Evolutionary conservation across 305 asterid genomes (phyloP).

Genomic region (Solanum chacoense): DNA sequence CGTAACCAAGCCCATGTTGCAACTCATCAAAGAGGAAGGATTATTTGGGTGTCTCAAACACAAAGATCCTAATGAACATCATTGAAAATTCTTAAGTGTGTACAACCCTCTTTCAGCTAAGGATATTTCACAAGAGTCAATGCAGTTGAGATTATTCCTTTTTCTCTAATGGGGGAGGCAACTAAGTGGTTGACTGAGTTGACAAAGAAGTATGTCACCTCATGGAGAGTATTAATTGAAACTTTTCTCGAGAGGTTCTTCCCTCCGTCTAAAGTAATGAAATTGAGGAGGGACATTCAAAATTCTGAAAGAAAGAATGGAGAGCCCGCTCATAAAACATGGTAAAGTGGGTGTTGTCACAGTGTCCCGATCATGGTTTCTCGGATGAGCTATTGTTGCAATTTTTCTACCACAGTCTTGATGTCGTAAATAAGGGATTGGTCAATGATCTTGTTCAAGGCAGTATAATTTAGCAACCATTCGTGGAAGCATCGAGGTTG

Average conservation of each 20-base stretch:
- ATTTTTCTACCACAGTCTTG: neutral
- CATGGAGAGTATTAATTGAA: neutral
- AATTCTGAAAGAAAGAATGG: neutral
- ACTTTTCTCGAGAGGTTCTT: neutral
- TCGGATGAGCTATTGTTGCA: neutral
- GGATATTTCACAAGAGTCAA: neutral
- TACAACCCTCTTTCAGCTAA: neutral
- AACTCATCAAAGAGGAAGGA: neutral
- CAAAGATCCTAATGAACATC: neutral
- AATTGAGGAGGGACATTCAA: neutral
- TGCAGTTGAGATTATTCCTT: neutral
- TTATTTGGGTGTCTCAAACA: neutral
- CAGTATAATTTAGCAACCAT: neutral
- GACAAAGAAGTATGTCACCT: neutral
- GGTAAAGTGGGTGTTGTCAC: neutral
- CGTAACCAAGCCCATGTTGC: neutral
- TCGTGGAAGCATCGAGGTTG: neutral
- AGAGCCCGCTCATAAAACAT: neutral
- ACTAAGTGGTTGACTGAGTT: neutral
- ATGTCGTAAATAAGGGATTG: neutral
- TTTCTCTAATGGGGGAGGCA: neutral
- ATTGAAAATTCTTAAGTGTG: neutral
- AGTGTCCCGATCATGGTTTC: neutral
- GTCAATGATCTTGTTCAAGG: neutral
- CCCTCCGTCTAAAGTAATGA: neutral